A percentile compares a stretch with the other conserved stretches of the same genome.
phyloP scores from a whole-genome alignment of 495 filamentous ascomycete genomes.

The Aspergillus bridgeri region DNA sequence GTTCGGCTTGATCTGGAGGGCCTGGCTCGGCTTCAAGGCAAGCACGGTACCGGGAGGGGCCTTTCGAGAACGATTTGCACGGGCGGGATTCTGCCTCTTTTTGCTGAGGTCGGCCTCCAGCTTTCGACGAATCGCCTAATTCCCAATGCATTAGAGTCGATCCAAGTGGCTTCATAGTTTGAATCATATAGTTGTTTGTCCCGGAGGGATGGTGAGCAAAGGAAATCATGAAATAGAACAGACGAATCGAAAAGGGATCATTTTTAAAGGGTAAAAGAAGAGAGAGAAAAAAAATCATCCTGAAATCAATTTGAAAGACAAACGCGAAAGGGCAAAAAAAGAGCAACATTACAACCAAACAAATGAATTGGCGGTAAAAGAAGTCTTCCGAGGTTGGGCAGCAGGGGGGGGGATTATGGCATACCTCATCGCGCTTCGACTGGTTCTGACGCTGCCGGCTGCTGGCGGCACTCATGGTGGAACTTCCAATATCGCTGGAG shows the following conservation, averaged over 20 bases:
- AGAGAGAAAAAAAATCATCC: neutral
- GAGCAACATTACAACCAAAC: neutral
- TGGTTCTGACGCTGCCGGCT: conserved; percentile 86
- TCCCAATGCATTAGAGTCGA: conserved; percentile 1
- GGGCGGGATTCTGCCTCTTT: conserved; percentile 75
- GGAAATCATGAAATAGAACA: neutral
- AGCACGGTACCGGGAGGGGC: conserved; percentile 95
- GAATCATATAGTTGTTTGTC: neutral
- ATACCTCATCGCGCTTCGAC: conserved; percentile 96
- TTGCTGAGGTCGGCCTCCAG: conserved; percentile 97
- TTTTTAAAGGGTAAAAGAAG: neutral
- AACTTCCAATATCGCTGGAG: conserved; percentile 44
- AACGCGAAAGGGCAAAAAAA: neutral
- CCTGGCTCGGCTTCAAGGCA: conserved; percentile 88
- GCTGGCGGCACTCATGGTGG: conserved; percentile 69
- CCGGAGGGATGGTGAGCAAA: neutral
- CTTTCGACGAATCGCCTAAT: conserved; percentile 90
- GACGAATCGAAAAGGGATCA: neutral
- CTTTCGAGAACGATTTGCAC: conserved; percentile 81
- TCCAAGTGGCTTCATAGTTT: neutral
- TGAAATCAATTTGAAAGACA: no score
- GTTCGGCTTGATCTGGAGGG: conserved; percentile 94
- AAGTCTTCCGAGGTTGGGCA: conserved; percentile 1
- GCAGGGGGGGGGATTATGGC: conserved; percentile 22
- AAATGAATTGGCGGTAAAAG: neutral